Evolutionary conservation across 2,329 filamentous ascomycete species (phyloP).

Genomic region (Nectriaceae sp.): DNA sequence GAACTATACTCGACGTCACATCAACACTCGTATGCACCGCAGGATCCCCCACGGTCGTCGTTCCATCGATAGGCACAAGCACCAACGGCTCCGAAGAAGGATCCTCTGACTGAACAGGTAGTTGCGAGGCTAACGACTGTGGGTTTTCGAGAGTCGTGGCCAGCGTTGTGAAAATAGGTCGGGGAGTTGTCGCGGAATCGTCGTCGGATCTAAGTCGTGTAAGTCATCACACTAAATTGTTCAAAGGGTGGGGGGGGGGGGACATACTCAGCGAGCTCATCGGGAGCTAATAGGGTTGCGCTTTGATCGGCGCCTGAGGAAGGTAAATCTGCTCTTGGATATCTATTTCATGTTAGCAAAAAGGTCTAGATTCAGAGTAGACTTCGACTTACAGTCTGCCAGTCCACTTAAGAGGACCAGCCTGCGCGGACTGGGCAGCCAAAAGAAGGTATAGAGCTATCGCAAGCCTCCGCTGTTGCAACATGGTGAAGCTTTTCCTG

Average conservation of each 20-base stretch:
- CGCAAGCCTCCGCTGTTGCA: constrained; percentile 10
- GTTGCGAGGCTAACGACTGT: too few relatives aligned
- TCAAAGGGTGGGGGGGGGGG: too few relatives aligned
- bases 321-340: constrained; percentile 18
- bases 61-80: too few relatives aligned
- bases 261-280: background rate
- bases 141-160: constrained; percentile 16
- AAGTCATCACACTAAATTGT: background rate
- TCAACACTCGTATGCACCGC: too few relatives aligned
- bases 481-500: background rate
- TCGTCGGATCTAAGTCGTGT: constrained; percentile 13
- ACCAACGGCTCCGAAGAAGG: too few relatives aligned
- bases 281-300: background rate
- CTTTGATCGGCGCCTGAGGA: constrained; percentile 12
- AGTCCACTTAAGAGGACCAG: constrained; percentile 38
- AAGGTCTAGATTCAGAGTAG: background rate
- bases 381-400: constrained; percentile 32
- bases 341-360: constrained; percentile 10
- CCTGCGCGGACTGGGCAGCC: constrained; percentile 31
- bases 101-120: too few relatives aligned
- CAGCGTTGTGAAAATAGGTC: constrained; percentile 27
- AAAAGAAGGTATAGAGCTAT: constrained; percentile 31
- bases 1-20: too few relatives aligned
- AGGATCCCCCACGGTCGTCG: too few relatives aligned
- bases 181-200: constrained; percentile 21